Evolutionary conservation across 495 filamentous ascomycete genomes (phyloP).

Genomic region (Neurospora tetrasperma): DNA sequence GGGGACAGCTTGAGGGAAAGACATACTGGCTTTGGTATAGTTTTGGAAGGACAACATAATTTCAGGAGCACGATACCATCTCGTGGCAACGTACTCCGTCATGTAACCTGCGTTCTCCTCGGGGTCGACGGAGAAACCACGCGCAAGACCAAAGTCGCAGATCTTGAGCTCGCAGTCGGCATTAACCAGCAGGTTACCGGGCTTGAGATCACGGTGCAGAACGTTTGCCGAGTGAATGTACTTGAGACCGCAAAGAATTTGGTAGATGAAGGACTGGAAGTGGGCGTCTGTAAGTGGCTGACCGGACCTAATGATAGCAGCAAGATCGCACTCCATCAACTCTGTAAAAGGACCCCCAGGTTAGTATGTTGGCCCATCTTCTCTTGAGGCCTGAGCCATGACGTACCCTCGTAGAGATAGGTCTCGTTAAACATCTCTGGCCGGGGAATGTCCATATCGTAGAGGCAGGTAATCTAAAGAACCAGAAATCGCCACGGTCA

Average conservation of each 20-base stretch:
- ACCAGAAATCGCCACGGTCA: slow-evolving; percentile 4
- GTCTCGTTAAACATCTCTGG: slow-evolving; percentile 99
- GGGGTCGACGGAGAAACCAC: slow-evolving; percentile 92
- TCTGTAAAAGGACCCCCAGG: slow-evolving; percentile 42
- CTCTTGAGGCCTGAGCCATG: neutral
- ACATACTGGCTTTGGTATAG: slow-evolving; percentile 98
- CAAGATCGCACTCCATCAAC: slow-evolving; percentile 98
- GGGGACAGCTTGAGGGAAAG: neutral
- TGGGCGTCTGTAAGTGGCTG: slow-evolving; percentile 93
- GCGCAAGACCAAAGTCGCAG: slow-evolving; percentile 92
- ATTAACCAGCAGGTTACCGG: slow-evolving; percentile 93
- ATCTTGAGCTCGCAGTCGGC: slow-evolving; percentile 99
- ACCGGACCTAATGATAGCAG: slow-evolving; percentile 94
- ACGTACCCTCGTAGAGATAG: slow-evolving; percentile 91
- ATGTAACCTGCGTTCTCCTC: slow-evolving; percentile 99
- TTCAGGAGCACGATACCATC: slow-evolving; percentile 97
- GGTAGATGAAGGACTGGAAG: slow-evolving; percentile 92
- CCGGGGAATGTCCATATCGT: slow-evolving; percentile 98
- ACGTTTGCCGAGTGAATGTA: slow-evolving; percentile 99
- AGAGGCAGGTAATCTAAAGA: slow-evolving; percentile 86
- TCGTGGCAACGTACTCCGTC: slow-evolving; percentile 97
- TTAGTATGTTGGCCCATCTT: slow-evolving; percentile 1
- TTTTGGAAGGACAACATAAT: slow-evolving; percentile 99
- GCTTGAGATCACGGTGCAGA: slow-evolving; percentile 91
- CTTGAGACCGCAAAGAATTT: slow-evolving; percentile 91